Conservation (phyloP, 345 rosid species). For the Hibiscus tridactylites region DNA sequence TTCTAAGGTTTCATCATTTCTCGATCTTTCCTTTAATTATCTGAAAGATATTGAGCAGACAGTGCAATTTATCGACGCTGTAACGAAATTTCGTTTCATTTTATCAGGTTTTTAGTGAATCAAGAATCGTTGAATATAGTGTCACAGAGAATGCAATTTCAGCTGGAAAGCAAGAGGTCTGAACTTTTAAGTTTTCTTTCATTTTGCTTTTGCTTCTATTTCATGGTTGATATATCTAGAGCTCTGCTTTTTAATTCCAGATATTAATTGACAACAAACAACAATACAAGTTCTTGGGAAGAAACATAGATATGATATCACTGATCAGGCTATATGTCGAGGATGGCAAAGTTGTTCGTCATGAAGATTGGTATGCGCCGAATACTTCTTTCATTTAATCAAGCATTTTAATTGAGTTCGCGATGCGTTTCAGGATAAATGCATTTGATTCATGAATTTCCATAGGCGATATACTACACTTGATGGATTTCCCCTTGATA, state of each 20-base stretch:
- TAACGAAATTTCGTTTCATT: neutral
- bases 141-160: conserved; percentile 39
- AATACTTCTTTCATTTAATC: neutral
- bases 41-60: too few relatives aligned
- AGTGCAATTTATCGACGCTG: too few relatives aligned
- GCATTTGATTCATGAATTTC: too few relatives aligned
- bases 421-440: neutral
- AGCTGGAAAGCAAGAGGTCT: conserved; percentile 63
- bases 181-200: neutral
- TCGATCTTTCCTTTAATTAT: neutral
- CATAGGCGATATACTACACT: neutral
- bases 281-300: conserved; percentile 69
- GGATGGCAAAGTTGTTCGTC: conserved; percentile 74
- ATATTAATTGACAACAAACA: conserved; percentile 79
- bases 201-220: neutral
- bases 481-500: neutral
- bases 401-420: neutral
- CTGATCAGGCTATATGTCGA: conserved; percentile 62
- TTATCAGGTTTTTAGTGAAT: conserved; percentile 65
- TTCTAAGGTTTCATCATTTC: conserved; percentile 40
- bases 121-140: conserved; percentile 60
- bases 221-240: neutral
- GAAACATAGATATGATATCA: conserved; percentile 55
- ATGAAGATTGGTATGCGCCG: conserved; percentile 72
- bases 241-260: conserved; percentile 22